These are phyloP conservation scores for Selenicereus undatus DNA, from an alignment of 148 eudicot species.

Conservation along the genomic window DNA sequence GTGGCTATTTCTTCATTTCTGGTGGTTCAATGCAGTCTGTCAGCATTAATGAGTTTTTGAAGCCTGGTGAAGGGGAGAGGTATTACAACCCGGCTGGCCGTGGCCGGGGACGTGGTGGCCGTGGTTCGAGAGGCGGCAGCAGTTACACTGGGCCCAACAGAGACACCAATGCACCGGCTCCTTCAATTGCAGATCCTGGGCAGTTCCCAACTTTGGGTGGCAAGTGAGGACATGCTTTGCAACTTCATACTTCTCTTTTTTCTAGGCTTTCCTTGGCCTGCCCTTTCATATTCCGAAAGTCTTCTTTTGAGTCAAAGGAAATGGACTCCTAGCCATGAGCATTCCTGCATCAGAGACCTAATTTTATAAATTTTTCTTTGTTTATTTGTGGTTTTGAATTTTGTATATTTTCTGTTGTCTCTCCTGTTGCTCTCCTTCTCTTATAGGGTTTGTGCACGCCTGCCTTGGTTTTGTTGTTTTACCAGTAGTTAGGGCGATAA, in stretches of 20 bases:
- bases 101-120: conserved; percentile 71
- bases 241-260: neutral
- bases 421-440: conserved; percentile 9
- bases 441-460: neutral
- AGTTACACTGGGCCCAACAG: conserved; percentile 39
- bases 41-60: conserved; percentile 89
- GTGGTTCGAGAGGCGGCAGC: conserved; percentile 53
- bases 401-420: conserved; percentile 25
- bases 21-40: conserved; percentile 40
- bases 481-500: conserved; percentile 10
- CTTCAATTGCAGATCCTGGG: conserved; percentile 70
- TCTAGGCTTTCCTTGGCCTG: neutral
- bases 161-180: conserved; percentile 39
- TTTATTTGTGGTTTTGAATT: conserved; percentile 13
- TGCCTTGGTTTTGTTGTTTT: neutral
- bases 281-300: conserved; percentile 11
- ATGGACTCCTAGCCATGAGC: conserved; percentile 27
- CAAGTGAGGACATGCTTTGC: conserved; percentile 41
- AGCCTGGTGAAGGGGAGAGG: conserved; percentile 82
- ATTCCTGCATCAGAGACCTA: conserved; percentile 29
- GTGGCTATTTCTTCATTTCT: neutral
- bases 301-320: conserved; percentile 27
- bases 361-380: conserved; percentile 1
- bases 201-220: conserved; percentile 77
- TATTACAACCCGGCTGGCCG: conserved; percentile 57